phyloP scores from a whole-genome alignment of 2,329 filamentous ascomycete genomes.

The Paracamarosporium sp. region DNA sequence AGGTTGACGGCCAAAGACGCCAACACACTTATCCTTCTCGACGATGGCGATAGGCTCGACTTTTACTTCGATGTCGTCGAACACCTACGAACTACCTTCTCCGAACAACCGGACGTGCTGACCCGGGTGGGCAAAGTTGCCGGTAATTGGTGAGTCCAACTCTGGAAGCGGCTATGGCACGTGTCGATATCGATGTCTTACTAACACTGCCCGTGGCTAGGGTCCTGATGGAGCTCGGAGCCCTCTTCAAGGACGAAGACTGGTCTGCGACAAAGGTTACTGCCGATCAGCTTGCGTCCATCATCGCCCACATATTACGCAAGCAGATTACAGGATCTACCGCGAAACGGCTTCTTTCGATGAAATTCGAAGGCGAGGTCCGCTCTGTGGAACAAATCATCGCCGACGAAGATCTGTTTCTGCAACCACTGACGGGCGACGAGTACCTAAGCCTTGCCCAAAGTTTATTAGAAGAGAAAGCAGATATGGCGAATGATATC shows the following conservation, averaged over 20 bases:
- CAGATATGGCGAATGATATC: conserved; percentile 66
- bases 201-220: conserved; percentile 21
- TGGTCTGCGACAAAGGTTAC: conserved; percentile 53
- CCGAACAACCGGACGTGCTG: conserved; percentile 34
- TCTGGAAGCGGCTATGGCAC: not conserved
- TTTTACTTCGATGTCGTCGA: conserved; percentile 76
- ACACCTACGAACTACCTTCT: conserved; percentile 27
- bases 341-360: conserved; percentile 65
- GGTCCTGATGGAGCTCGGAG: conserved; percentile 61
- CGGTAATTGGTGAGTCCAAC: conserved; percentile 60
- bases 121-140: conserved; percentile 53
- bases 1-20: conserved; percentile 82
- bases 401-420: conserved; percentile 61
- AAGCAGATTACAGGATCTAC: conserved; percentile 60
- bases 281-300: conserved; percentile 49
- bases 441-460: conserved; percentile 64
- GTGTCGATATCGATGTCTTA: conserved; percentile 9
- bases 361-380: conserved; percentile 60
- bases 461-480: conserved; percentile 60
- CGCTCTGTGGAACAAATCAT: conserved; percentile 61
- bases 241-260: conserved; percentile 49
- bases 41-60: conserved; percentile 79
- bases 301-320: conserved; percentile 49
- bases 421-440: conserved; percentile 61
- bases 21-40: conserved; percentile 75